Base-by-base conservation (phyloP, 257 asterid species). In the Paraleonurus japonicus region DNA sequence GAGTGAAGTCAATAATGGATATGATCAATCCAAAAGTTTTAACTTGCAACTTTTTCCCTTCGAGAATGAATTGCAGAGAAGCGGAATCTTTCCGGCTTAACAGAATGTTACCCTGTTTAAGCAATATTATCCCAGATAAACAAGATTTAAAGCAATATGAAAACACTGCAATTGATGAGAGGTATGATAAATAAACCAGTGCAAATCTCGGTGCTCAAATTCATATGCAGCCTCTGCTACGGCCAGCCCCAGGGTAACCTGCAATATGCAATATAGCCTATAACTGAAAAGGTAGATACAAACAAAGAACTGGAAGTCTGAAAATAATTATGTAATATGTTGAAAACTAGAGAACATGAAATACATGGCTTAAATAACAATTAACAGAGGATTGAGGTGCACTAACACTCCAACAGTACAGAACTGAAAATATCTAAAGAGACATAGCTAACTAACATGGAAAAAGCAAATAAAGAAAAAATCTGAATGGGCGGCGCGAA, bases 131-230 rank as follows among this genome's bases (percentile, higher is more conserved):
- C 63, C 12, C 65, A 61, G 23, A 19, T 71, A 61, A 73, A 66
- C 78, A 69, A 54, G 16, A 73, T 37, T 74, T 74, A 35, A 41
- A 24, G 75, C 33, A 67, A 61, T 51, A 69, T 51, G 33, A 23
- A 74, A 64, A 28, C 24, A 41, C 37, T 61, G 43, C 61, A 74
- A 59, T 4, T 75, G 39, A 75, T 64, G 30, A 78, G 37, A 33
- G 60, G 70, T 19, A 77, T 69, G 75, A 64, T 33, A 76, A 82
- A 69, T 37, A 73, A 67, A 94, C 99, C 98, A 94, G 84, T 95
- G 99, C 80, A 95, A 78, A 77, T 95, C 99, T 26, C 98, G 86
- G 68, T 92, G 98, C 75, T 94, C 98, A 82, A 94, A 94, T 78
- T 91, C 98, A 69, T 84, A 89, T 61, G 96, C 98, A 30, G 93